phyloP scores from a whole-genome alignment of 2,329 filamentous ascomycete species.

The Aureobasidium sp. region DNA sequence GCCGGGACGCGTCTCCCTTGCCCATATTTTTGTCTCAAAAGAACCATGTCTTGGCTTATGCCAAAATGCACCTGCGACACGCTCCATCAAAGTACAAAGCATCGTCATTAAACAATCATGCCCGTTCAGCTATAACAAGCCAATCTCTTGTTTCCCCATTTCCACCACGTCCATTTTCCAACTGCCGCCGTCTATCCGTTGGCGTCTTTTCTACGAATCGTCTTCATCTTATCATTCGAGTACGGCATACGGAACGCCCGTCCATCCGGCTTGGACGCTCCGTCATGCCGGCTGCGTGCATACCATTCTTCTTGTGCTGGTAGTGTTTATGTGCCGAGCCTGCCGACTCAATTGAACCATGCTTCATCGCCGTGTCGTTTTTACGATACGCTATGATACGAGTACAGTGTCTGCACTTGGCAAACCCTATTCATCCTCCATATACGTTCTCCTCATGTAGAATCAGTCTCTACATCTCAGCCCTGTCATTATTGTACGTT shows the following conservation, averaged over 20 bases:
- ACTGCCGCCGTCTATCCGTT: constrained; percentile 9
- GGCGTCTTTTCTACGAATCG: constrained; percentile 1
- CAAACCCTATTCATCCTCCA: constrained; percentile 6
- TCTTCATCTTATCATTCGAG: not conserved
- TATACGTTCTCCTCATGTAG: not conserved
- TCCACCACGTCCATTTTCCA: not conserved
- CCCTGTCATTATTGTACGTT: not conserved
- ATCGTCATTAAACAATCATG: not conserved
- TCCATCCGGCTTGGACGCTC: not conserved
- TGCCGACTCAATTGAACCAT: not conserved
- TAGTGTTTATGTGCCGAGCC: not conserved
- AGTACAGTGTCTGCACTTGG: not conserved
- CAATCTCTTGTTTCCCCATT: constrained; percentile 12
- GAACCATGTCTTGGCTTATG: not conserved
- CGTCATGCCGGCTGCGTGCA: not conserved
- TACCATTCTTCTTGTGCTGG: not conserved
- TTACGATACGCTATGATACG: not conserved
- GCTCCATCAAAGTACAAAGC: constrained; percentile 2
- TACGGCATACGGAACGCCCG: not conserved
- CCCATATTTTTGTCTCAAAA: not conserved
- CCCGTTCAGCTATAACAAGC: constrained; percentile 8
- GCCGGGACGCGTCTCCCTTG: not conserved
- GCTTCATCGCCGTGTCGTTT: not conserved
- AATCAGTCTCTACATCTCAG: not conserved
- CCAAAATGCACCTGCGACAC: not conserved